A percentile compares a stretch with the other conserved stretches of the same genome.
These are phyloP conservation scores for Daldinia childiae DNA, from an alignment of 495 filamentous ascomycete genomes.

Conservation along the genomic window DNA sequence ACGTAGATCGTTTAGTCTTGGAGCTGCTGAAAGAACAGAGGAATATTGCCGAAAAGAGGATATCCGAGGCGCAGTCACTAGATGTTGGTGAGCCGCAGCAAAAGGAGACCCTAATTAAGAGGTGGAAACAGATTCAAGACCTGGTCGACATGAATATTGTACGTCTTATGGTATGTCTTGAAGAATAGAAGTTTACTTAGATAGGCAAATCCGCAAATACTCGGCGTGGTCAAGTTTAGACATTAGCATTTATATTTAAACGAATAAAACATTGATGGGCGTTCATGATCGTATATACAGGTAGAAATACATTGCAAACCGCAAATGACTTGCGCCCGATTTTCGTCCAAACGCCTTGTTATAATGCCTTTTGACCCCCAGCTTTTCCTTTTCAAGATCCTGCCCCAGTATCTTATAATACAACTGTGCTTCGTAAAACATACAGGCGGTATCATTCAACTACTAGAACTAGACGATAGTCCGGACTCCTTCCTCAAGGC, in stretches of 20 bases:
- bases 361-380: slow-evolving; percentile 2
- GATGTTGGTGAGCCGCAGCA: slow-evolving; percentile 42
- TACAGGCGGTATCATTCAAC: neutral
- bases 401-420: slow-evolving; percentile 19
- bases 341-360: slow-evolving; percentile 28
- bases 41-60: slow-evolving; percentile 48
- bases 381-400: slow-evolving; percentile 2
- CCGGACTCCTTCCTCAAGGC: slow-evolving; percentile 65
- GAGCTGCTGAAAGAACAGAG: slow-evolving; percentile 35
- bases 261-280: slow-evolving; percentile 27
- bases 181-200: slow-evolving; percentile 11
- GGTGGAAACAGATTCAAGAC: slow-evolving; percentile 63
- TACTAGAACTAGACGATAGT: slow-evolving; percentile 30
- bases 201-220: neutral
- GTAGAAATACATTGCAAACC: slow-evolving; percentile 14
- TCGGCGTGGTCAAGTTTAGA: neutral
- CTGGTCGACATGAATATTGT: slow-evolving; percentile 48
- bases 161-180: slow-evolving; percentile 35
- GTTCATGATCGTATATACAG: slow-evolving; percentile 21
- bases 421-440: slow-evolving; percentile 4
- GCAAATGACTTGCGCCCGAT: slow-evolving; percentile 18
- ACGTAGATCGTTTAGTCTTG: slow-evolving; percentile 46
- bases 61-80: slow-evolving; percentile 50
- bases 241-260: neutral
- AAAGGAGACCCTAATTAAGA: slow-evolving; percentile 51